Conservation (phyloP, 176 grass and related monocot genomes). For the Musa acuminata region DNA sequence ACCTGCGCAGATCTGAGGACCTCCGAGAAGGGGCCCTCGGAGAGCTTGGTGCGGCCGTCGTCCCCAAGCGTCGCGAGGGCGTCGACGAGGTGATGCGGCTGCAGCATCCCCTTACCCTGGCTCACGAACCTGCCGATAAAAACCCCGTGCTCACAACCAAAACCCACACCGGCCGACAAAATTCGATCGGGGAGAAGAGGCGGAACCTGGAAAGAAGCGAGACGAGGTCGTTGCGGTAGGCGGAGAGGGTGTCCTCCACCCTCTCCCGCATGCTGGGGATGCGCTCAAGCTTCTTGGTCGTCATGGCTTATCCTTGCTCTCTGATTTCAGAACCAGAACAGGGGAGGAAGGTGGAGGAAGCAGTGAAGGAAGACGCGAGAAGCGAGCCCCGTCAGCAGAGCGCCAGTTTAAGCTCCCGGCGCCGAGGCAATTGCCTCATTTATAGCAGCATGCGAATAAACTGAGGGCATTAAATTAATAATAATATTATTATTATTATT, state of each 20-base stretch:
- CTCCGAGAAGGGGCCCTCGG: conserved; percentile 83
- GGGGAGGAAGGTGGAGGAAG: background rate
- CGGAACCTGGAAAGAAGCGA: conserved; percentile 64
- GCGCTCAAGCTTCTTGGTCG: conserved; percentile 45
- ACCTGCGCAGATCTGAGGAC: conserved; percentile 75
- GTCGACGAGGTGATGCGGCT: conserved; percentile 86
- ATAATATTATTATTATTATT: no score
- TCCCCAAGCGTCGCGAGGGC: conserved; percentile 59
- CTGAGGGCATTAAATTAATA: no score
- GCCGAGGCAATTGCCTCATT: no score
- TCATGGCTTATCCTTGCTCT: conserved; percentile 34
- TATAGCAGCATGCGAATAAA: no score
- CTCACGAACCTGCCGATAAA: conserved; percentile 43
- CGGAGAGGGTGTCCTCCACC: conserved; percentile 76
- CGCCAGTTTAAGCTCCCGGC: no score
- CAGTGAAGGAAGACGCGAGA: background rate
- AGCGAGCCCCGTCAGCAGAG: background rate
- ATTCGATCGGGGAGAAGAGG: background rate
- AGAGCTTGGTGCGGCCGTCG: conserved; percentile 35
- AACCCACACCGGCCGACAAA: background rate
- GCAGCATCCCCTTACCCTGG: conserved; percentile 87
- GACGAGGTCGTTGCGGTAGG: conserved; percentile 91
- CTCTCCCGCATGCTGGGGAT: conserved; percentile 60
- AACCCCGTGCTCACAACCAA: background rate
- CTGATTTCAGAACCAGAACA: background rate